Base-by-base conservation (phyloP, 192 early-diverging fungal species). In the Podila epigama region DNA sequence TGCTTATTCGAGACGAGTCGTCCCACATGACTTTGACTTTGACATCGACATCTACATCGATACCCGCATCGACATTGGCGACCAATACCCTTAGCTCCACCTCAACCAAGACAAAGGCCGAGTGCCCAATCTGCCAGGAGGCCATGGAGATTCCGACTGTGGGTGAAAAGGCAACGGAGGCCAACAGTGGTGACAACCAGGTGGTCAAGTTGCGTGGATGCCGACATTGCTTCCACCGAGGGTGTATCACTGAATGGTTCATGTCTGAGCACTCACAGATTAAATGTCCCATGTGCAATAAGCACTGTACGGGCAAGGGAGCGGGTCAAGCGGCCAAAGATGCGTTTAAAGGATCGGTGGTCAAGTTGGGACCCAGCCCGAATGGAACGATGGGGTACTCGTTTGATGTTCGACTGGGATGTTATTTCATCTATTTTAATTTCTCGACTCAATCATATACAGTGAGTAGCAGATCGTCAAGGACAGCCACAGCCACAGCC, bases 381-480 rank as follows among this genome's bases (percentile, higher is more conserved):
- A 73, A 82, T 61, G 73, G 65, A 6, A 51, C 55, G 13, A 68
- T 82, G 69, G 73, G 67, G 15, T 82, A 82, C 55, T 48, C 51
- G 22, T 82, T 82, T 66, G 75, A 73, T 57, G 73, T 61, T 7
- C 60, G 66, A 1, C 41, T 82, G 4, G 44, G 51, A 2, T 75
- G 73, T 34, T 82, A 77, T 36, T 78, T 82, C 40, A 60, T 82
- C 36, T 82, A 71, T 51, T 60, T 51, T 18, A 58, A 39, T 60
- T 56, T 44, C 18, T 51, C 48, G 28, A 53, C 33, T n/a, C n/a
- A n/a, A n/a, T n/a, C n/a, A n/a, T n/a, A n/a, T n/a, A n/a, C n/a
- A n/a, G n/a, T n/a, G n/a, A n/a, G n/a, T n/a, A n/a, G n/a, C n/a
- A n/a, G n/a, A n/a, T n/a, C n/a, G n/a, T n/a, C n/a, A n/a, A n/a